Base-by-base conservation (phyloP, 257 asterid genomes). In the Coffea eugenioides region DNA sequence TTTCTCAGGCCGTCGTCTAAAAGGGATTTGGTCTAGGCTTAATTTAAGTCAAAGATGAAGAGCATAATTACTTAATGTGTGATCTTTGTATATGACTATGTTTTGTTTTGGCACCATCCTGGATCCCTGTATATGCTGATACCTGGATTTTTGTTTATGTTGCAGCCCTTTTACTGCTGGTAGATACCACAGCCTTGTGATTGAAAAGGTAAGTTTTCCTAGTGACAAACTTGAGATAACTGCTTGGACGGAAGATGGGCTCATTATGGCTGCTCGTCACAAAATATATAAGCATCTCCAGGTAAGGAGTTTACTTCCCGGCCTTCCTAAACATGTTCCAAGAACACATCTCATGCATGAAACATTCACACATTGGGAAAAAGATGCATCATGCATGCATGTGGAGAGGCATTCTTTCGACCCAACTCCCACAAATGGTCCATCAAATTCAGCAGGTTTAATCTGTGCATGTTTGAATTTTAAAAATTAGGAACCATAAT, bases 111-210 rank as follows among this genome's bases (percentile, higher is more conserved):
- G 74, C 56, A 43, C 8, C 46, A 64, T 49, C 59, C 36, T 36
- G 54, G 34, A 34, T 18, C 12, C 39, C 49, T 12, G 34, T 15
- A 52, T 25, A 7, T n/a, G 54, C 74, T 75, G 56, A 54, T 57
- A 41, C 41, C 10, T 39, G 1, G 51, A 56, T 46, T 23, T 68
- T 20, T 74, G 23, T 77, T 43, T 49, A 76, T 75, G 41, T 78
- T 80, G 34, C 90, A 95, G 99, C 89, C 98, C 99, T 39, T 93
- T 95, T 80, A 95, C 91, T 54, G 99, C 98, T 45, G 98, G 94
- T 84, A 88, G 99, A 83, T 95, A 93, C 85, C 99, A 95, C 78
- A 95, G 99, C 83, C 99, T 95, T 73, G 99, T 95, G 72, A 95
- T 93, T 81, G 97, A 93, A 73, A 89, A 87, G 89, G 97, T 90